Evolutionary conservation across 2,329 filamentous ascomycete species (phyloP), one percentile per base, ranked within the genome.

Genomic region (Lizonia empirigonia): DNA sequence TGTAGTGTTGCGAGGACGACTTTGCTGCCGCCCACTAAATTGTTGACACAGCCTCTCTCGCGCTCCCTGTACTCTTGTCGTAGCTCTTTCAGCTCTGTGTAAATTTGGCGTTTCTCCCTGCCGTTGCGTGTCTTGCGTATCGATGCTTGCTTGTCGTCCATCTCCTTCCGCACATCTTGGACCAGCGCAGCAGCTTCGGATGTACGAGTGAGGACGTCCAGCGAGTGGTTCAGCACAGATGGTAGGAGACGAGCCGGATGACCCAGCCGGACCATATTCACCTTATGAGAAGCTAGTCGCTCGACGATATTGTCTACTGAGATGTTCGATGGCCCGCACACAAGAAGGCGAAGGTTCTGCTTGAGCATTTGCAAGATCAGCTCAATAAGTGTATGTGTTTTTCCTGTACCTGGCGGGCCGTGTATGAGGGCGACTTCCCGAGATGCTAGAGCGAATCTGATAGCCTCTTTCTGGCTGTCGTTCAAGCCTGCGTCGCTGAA

Each of bases 221-320:
- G 82, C 1, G 92, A 96, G 74, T 97, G 92, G 58, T 86, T 87
- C 26, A 97, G 74, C 0, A 99, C 91, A 0, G 90, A 91, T 0
- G 92, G 92, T 0, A 99, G 80, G 20, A 99, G 81, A 16, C 94
- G 86, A 1, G 94, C 94, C 0, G 94, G 94, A 72, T 99, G 94
- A 1, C 94, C 94, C 0, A 99, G 83, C 1, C 94, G 88, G 27
- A 97, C 83, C 64, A 97, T 91, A 0, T 91, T 88, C 1, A 97
- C 81, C 65, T 91, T 91, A 72, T 92, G 89, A 0, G 89, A 85
- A 2, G 91, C 85, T 1, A 97, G 82, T 7, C 94, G 86, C 74
- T 99, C 94, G 7, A 97, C 92, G 50, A 99, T 96, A 68, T 99
- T 99, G 80, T 99, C 94, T 1, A 99, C 94, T 0, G 91, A 94